These are phyloP conservation scores for Yarrowia keelungensis DNA, from an alignment of 805 yeast genomes.

Conservation along the genomic window DNA sequence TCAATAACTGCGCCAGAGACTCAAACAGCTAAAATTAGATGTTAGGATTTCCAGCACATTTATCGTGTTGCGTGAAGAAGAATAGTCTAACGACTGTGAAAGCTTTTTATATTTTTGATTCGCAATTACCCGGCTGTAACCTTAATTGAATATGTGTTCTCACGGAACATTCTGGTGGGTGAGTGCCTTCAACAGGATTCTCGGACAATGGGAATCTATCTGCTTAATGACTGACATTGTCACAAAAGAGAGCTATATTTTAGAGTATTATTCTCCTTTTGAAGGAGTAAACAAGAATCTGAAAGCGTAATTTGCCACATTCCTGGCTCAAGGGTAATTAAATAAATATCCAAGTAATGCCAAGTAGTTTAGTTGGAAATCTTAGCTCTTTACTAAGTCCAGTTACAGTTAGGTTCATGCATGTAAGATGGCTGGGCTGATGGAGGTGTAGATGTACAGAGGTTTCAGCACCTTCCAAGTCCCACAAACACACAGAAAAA, in stretches of 20 bases:
- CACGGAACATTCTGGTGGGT: not conserved
- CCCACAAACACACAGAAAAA: not conserved
- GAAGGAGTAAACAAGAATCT: not conserved
- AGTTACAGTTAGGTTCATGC: constrained; percentile 10
- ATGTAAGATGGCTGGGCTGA: constrained; percentile 9
- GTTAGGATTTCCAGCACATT: constrained; percentile 9
- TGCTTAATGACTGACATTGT: too few species aligned
- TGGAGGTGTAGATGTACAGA: not conserved
- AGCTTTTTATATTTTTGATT: not conserved
- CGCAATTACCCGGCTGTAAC: constrained; percentile 12
- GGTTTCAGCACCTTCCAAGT: constrained; percentile 11
- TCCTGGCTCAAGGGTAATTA: not conserved
- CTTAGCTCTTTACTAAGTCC: not conserved
- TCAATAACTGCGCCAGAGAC: constrained; percentile 16
- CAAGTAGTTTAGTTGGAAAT: not conserved
- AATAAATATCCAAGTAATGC: not conserved
- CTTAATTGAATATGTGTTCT: not conserved
- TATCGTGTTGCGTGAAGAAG: constrained; percentile 8
- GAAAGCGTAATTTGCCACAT: constrained; percentile 14
- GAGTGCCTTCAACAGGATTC: too few species aligned
- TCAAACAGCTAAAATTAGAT: not conserved
- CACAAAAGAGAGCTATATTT: too few species aligned
- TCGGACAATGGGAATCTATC: too few species aligned
- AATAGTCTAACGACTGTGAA: not conserved
- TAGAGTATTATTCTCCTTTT: not conserved